Evolutionary conservation across 345 rosid species (phyloP).

Genomic region (Mercurialis annua): DNA sequence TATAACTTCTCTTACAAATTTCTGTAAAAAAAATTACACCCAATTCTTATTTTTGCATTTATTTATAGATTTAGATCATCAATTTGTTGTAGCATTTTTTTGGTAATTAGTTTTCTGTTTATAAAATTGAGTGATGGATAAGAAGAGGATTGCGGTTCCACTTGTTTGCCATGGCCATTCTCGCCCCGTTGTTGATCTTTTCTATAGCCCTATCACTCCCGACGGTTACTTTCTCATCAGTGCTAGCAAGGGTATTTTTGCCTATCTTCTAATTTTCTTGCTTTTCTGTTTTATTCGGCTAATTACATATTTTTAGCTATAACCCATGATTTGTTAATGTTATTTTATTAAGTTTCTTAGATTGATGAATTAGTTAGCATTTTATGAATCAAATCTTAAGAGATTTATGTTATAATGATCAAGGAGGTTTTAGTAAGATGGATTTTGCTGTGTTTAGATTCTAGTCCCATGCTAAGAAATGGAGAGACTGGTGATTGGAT

Average conservation of each 20-base stretch:
- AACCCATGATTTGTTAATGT: too few species aligned
- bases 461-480: slow-evolving; percentile 89
- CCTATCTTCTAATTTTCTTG: too few species aligned
- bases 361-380: neutral
- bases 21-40: neutral
- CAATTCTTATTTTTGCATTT: neutral
- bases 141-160: slow-evolving; percentile 47
- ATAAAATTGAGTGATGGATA: slow-evolving; percentile 26
- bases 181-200: slow-evolving; percentile 65
- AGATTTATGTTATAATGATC: neutral
- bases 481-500: slow-evolving; percentile 98
- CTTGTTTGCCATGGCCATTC: slow-evolving; percentile 80
- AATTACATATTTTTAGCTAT: too few species aligned
- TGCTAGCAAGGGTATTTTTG: slow-evolving; percentile 62
- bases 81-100: neutral
- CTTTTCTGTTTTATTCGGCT: neutral
- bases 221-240: slow-evolving; percentile 73
- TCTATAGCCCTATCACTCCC: slow-evolving; percentile 66
- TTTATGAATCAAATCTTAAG: neutral
- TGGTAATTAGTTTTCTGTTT: neutral
- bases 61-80: neutral
- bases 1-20: neutral
- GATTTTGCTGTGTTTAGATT: slow-evolving; percentile 36
- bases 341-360: too few species aligned
- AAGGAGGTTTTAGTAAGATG: neutral